Base-by-base conservation (phyloP, 1,284 basidiomycete genomes). In the Irpex sp. region DNA sequence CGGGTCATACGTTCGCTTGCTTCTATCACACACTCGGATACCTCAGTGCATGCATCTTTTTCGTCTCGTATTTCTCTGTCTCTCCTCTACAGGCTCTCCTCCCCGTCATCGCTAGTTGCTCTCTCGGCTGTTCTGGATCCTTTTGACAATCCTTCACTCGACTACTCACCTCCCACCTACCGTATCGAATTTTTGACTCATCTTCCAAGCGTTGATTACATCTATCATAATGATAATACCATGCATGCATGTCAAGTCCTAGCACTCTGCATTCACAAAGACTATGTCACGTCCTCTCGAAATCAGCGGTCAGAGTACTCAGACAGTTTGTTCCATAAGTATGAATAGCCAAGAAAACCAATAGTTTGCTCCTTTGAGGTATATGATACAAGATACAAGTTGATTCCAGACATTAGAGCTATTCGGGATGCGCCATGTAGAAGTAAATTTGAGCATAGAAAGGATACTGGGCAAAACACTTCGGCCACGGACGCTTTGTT, bases 51-150 rank as follows among this genome's bases (percentile, higher is more conserved):
- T 56, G 64, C 64, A 65, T 62, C 56, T 60, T 57, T 44, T 60
- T 51, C 62, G 58, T 48, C 60, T 58, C 47, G 63, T 59, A 58
- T 62, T 60, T 59, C 60, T 67, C 58, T 57, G 61, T 66, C 58
- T 59, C 7, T 19, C 49, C 19, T 21, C 17, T 51, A 8, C 13
- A n/a, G 15, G 11, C 49, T 51, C 8, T 51, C 49, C 15, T 15
- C 40, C 15, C 59, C 56, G 60, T 62, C 62, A 64, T 65, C 66
- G 68, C 67, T 69, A 64, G 61, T 65, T 60, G 64, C 63, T 63
- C 63, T 62, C 56, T 26, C 40, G 15, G 40, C 40, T 44, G 15
- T 44, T 8, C 40, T 44, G 40, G 40, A 44, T 44, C 17, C n/a
- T 51, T 19, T n/a, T 51, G 13, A n/a, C 49, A 8, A 7, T 17